Evolutionary conservation across 768 basidiomycete species (phyloP), one percentile per base, ranked within the genome.

Genomic region (Rickenella mellea): DNA sequence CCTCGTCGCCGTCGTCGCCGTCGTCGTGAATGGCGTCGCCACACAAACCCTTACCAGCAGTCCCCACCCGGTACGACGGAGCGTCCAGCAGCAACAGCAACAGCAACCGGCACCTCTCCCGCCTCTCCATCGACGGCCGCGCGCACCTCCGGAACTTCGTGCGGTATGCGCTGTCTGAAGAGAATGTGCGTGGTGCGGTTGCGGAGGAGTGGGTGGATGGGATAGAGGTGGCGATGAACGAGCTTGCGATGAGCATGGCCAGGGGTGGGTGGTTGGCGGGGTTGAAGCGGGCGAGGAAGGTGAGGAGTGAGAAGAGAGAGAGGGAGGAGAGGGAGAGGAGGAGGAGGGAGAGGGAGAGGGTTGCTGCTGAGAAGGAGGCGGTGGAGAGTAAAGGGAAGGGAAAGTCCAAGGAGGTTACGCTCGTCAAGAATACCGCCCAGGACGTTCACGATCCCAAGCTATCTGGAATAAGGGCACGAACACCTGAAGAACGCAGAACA

Each of bases 201-300:
- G 45, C 42, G 15, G 68, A 71, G 15, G 55, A 52, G 1, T 79
- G 76, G 75, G 61, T 60, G 1, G 51, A 48, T 30, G 64, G 59
- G 4, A 49, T 80, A 8, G 71, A 76, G 52, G 62, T 62, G 19
- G 73, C 60, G 1, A 52, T 80, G 27, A 70, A 71, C 45, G 67
- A 66, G 30, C 53, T 82, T 0, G 64, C 71, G 1, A 53, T 52
- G 8, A 58, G 60, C 45, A 50, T 78, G 6, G 49, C 42, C 20
- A 47, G 59, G 1, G 70, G 66, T 2, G 63, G 65, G 8, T 79
- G 76, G 76, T 55, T 76, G 21, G 60, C 58, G 11, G 69, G 67
- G 7, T 51, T 74, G 35, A 68, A 58, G 54, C 58, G 62, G 51
- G 56, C 55, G 39, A 59, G 57, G 58, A 55, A 47, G 49, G 51